These are phyloP conservation scores for Aspergillus tamarii DNA, from an alignment of 2,329 filamentous ascomycete genomes.

Conservation along the genomic window DNA sequence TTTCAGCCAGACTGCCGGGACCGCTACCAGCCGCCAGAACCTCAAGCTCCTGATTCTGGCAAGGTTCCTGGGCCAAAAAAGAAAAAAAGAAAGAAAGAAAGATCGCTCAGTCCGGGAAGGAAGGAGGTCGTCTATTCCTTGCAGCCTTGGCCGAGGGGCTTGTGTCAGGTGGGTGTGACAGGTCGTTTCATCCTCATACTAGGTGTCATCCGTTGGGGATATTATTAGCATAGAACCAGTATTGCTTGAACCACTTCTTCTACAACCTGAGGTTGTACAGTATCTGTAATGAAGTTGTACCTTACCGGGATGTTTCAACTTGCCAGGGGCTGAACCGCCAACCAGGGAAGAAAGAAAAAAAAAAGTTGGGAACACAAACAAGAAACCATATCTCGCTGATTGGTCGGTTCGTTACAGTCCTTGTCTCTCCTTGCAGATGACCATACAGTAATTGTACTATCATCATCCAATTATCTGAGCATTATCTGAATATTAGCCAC, in stretches of 20 bases:
- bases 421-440: slow-evolving; percentile 22
- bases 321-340: slow-evolving; percentile 1
- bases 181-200: slow-evolving; percentile 23
- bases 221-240: slow-evolving; percentile 2
- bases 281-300: background rate
- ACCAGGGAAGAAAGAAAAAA: background rate
- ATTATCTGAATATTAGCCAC: background rate
- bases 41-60: slow-evolving; percentile 12
- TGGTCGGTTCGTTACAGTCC: slow-evolving; percentile 4
- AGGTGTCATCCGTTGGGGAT: background rate
- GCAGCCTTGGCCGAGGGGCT: slow-evolving; percentile 19
- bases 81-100: background rate
- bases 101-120: slow-evolving; percentile 7
- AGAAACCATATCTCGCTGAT: background rate
- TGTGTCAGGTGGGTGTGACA: slow-evolving; percentile 21
- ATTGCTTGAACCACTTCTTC: background rate
- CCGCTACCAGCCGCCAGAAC: slow-evolving; percentile 19
- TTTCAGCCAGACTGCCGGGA: slow-evolving; percentile 26
- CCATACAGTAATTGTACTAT: slow-evolving; percentile 3
- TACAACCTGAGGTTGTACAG: background rate
- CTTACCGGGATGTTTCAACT: slow-evolving; percentile 11
- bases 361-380: background rate
- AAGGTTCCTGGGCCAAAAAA: slow-evolving; percentile 8
- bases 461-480: background rate
- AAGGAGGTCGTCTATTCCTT: slow-evolving; percentile 13